These are phyloP conservation scores for Aspergillus carlsbadensis DNA, from an alignment of 495 filamentous ascomycete genomes.

Conservation along the genomic window DNA sequence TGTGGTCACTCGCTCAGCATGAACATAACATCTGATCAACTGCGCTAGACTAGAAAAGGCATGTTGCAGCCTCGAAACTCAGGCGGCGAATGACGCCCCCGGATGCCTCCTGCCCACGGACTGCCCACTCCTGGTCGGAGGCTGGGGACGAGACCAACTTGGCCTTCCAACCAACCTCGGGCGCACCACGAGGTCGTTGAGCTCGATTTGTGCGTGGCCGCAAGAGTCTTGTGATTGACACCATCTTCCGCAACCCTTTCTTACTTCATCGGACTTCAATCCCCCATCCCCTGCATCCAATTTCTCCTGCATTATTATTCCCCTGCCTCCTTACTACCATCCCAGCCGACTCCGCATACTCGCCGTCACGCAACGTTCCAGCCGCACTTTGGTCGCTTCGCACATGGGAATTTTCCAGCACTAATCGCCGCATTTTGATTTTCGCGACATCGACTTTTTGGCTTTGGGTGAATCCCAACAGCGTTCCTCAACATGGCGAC, in stretches of 20 bases:
- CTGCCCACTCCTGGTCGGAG: not conserved
- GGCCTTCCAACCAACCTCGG: slow-evolving; percentile 18
- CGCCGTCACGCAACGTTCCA: slow-evolving; percentile 6
- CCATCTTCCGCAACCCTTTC: slow-evolving; percentile 8
- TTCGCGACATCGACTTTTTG: not conserved
- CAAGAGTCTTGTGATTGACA: slow-evolving; percentile 23
- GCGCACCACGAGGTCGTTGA: slow-evolving; percentile 4
- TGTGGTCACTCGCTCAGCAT: too few relatives aligned
- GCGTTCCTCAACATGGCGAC: slow-evolving; percentile 63
- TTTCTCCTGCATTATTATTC: slow-evolving; percentile 9
- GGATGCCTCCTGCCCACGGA: slow-evolving; percentile 3
- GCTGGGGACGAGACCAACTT: slow-evolving; percentile 10
- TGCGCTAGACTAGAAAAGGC: slow-evolving; percentile 6
- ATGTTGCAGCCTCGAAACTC: slow-evolving; percentile 14
- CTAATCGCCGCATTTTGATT: not conserved
- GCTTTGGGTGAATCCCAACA: slow-evolving; percentile 31
- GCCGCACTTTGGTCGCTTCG: not conserved
- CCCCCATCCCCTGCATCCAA: slow-evolving; percentile 10
- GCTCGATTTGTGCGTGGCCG: slow-evolving; percentile 1
- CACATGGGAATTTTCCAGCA: not conserved
- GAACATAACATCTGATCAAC: not conserved
- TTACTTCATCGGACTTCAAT: slow-evolving; percentile 11
- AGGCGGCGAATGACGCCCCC: slow-evolving; percentile 17
- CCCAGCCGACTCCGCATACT: slow-evolving; percentile 21
- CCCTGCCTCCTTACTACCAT: slow-evolving; percentile 15